Base-by-base conservation (phyloP, 2,329 filamentous ascomycete genomes). In the Penicillium crustosum region DNA sequence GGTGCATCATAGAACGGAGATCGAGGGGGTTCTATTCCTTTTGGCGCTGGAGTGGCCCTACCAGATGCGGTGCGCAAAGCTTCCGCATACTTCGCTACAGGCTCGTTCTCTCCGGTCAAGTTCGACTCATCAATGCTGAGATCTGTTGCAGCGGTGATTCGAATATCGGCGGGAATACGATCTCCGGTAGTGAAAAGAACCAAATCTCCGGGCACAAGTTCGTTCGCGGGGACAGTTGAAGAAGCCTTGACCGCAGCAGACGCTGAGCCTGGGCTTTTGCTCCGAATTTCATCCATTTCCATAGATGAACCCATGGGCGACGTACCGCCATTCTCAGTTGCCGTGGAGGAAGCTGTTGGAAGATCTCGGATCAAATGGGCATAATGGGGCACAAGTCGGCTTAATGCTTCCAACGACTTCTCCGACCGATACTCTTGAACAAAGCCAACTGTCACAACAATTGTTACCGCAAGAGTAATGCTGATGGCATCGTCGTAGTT, bases 351-450 rank as follows among this genome's bases (percentile, higher is more conserved):
- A 21, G 51, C 55, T 9, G 68, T 58, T 27, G 73, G 70, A 9
- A 75, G 59, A 51, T 83, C 82, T 61, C 95, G 88, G 59, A 99
- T 91, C n/a, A 97, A 81, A 77, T 99, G 93, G 31, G 95, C 94
- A 73, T 93, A 91, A 73, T 97, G 95, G 29, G 94, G 95, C 0
- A 99, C 93, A 27, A 99, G 80, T 68, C 94, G 91, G 70, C 90
- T 97, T 66, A 99, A 80, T 21, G 94, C 94, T 75, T 99, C 94
- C 64, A 99, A 86, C 3, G 93, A 97, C 76, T 99, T 95, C 73
- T 99, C 94, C 8, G 94, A 97, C 58, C 94, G 84, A 74, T 99
- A 99, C 77, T 99, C 94, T 73, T 99, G 94, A 52, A 97, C 86
- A 67, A 99, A 99, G 2, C 93, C 94, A 42, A 99, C 94, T 0